These are phyloP conservation scores for Cicer pinnatifidum DNA, from an alignment of 306 rosid genomes.

Conservation along the genomic window DNA sequence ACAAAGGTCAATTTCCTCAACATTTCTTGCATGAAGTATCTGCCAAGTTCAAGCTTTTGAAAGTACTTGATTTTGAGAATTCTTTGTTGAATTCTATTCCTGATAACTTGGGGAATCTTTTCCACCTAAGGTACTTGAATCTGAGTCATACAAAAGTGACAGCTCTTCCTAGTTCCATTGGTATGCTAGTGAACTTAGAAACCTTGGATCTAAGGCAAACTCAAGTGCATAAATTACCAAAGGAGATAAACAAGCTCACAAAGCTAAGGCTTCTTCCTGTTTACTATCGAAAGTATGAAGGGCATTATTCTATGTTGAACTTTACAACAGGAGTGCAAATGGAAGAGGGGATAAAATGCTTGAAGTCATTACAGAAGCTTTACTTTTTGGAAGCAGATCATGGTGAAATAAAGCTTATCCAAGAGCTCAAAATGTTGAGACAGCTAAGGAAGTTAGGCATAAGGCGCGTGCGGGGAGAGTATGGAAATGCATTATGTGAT, in stretches of 20 bases:
- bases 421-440: conserved; percentile 10
- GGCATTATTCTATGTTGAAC: neutral
- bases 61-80: conserved; percentile 17
- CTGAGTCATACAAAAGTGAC: conserved; percentile 24
- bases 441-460: conserved; percentile 35
- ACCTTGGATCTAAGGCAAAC: conserved; percentile 34
- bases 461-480: neutral
- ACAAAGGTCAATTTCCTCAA: neutral
- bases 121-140: conserved; percentile 24
- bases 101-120: conserved; percentile 28
- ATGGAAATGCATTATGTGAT: neutral
- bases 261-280: conserved; percentile 22
- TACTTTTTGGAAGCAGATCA: conserved; percentile 22
- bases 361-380: conserved; percentile 25
- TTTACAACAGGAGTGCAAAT: conserved; percentile 20
- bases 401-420: conserved; percentile 11
- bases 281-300: conserved; percentile 22
- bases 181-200: conserved; percentile 24
- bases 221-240: conserved; percentile 22
- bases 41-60: conserved; percentile 3
- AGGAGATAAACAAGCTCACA: conserved; percentile 34
- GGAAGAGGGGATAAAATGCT: conserved; percentile 1
- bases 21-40: neutral
- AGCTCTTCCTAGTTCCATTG: conserved; percentile 14
- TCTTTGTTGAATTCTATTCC: conserved; percentile 7